Evolutionary conservation across 768 basidiomycete species (phyloP), one percentile per base, ranked within the genome.

Genomic region (Coprinopsis cinerea): DNA sequence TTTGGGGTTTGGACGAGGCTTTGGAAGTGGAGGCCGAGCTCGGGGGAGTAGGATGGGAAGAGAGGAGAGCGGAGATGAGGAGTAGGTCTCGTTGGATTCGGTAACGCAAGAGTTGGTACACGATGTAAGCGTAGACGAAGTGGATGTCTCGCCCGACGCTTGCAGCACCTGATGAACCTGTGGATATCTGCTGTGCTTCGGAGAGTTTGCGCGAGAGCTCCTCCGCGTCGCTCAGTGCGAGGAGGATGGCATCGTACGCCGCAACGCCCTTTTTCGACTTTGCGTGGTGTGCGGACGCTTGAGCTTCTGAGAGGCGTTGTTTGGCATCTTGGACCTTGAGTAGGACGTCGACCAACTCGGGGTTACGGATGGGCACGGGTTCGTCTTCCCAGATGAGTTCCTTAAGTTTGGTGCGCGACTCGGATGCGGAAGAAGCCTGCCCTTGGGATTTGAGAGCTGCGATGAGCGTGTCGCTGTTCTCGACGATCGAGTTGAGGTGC

Each of bases 41-140:
- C 61, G 30, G 36, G 9, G 17, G 11, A 10, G 36, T 9, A 1
- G 57, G 67, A 49, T 76, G 75, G 4, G 69, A 76, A 5, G 71
- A 61, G 34, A 87, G 70, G 2, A 84, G 72, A 1, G 85, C 80
- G 20, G 78, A 78, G 53, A 87, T 77, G 42, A 96, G 78, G 20
- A 92, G 77, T 3, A 92, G 76, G 60, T 98, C 94, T 14, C 94
- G 85, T 61, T 92, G 82, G 45, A 91, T 92, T 7, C 94, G 88
- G 45, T 84, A 79, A 17, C 89, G 82, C 44, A 96, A 78, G 26
- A 96, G 82, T 54, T 92, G 88, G 65, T 91, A 92, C 40, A 89
- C 77, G 57, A 95, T 82, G 62, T 85, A 95, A 15, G 87, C 79
- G 57, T 96, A 88, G 44, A 94, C 78, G 58, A 93, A 92, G 25